Conservation (phyloP, 2,329 filamentous ascomycete species). For the Scortechinia acanthostroma region DNA sequence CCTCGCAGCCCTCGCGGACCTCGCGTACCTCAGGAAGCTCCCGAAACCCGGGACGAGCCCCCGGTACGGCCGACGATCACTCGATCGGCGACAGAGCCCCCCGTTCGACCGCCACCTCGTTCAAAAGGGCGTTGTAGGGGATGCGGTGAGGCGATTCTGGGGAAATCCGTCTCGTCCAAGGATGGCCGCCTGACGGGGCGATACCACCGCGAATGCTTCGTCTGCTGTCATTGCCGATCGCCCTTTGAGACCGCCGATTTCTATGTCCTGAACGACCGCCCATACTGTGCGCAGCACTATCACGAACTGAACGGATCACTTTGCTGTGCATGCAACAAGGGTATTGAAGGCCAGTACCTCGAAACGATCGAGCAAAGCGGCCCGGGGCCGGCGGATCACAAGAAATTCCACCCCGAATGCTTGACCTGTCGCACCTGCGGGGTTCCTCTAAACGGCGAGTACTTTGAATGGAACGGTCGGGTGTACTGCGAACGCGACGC, state of each 20-base stretch:
- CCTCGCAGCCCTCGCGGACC: too few species aligned
- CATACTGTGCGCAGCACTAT: background rate
- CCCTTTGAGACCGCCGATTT: background rate
- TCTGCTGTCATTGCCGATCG: background rate
- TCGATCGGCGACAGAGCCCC: background rate
- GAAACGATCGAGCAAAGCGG: background rate
- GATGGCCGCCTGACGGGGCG: background rate
- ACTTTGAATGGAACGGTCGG: conserved; percentile 1
- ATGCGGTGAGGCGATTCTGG: background rate
- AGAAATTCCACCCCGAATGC: background rate
- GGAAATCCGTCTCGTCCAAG: background rate
- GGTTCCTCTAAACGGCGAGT: background rate
- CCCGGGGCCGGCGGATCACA: background rate
- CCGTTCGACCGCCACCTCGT: background rate
- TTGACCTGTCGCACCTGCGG: background rate
- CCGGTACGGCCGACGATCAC: background rate
- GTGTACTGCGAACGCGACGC: conserved; percentile 2
- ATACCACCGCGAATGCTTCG: background rate
- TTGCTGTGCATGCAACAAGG: background rate
- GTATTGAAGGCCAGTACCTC: conserved; percentile 1
- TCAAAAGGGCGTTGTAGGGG: background rate
- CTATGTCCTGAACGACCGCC: background rate
- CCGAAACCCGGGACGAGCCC: background rate
- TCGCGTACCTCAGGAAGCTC: too few species aligned
- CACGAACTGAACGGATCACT: background rate